A percentile compares a stretch with the other conserved stretches of the same genome.
phyloP scores from a whole-genome alignment of 441 rosid species.

The Adansonia madagascariensis region DNA sequence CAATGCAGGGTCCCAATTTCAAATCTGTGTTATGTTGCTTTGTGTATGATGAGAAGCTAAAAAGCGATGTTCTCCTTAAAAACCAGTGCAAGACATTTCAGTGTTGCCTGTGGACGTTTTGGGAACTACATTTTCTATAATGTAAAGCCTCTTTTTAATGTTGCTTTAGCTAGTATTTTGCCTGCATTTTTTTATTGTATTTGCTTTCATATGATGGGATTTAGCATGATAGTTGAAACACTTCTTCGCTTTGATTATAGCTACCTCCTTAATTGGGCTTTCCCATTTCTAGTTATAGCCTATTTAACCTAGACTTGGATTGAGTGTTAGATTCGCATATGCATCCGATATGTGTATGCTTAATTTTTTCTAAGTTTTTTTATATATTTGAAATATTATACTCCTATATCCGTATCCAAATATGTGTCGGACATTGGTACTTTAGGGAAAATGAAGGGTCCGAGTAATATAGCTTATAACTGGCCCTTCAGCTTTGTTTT shows the following conservation, averaged over 20 bases:
- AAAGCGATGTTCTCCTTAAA: conserved; percentile 59
- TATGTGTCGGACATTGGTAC: too few relatives aligned
- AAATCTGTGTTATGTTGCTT: conserved; percentile 29
- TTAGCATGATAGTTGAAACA: not conserved
- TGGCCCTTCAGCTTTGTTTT: not conserved
- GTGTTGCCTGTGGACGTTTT: conserved; percentile 71
- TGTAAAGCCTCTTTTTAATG: not conserved
- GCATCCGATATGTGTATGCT: too few relatives aligned
- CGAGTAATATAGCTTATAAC: too few relatives aligned
- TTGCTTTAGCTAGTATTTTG: not conserved
- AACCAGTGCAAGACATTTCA: conserved; percentile 47
- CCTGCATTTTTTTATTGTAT: not conserved
- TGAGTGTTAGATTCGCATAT: too few relatives aligned
- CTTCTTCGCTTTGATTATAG: not conserved
- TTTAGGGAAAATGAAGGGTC: too few relatives aligned
- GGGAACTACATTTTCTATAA: conserved; percentile 51
- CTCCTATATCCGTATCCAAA: too few relatives aligned
- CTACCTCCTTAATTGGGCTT: not conserved
- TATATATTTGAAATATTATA: too few relatives aligned
- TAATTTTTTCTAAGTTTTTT: too few relatives aligned
- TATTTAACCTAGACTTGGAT: too few relatives aligned
- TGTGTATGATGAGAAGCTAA: conserved; percentile 49
- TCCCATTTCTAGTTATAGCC: not conserved
- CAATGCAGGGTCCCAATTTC: conserved; percentile 27
- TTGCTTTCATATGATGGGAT: not conserved